Evolutionary conservation across 768 basidiomycete species (phyloP), one percentile per base, ranked within the genome.

Genomic region (Amyloporia xantha): DNA sequence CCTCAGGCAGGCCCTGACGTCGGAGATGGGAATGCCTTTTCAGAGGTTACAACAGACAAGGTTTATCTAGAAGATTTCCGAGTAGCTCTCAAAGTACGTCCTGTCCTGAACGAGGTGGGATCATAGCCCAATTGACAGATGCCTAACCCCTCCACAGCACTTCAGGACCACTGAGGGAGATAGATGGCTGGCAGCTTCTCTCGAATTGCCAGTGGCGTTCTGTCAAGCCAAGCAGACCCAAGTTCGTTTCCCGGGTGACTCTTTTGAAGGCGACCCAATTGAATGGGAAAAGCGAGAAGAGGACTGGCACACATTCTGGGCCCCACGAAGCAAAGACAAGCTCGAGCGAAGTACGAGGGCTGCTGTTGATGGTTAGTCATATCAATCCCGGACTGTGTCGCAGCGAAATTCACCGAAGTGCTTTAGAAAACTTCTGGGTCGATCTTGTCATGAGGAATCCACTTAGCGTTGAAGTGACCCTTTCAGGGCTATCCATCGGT

Each of bases 1-100:
- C 15, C 64, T 57, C 51, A 63, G 59, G n/a, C 48, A 49, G 47
- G 55, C 11, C 48, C 50, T 1, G 47, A 11, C 4, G 40, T 25
- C 15, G 38, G 37, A 13, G n/a, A 36, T n/a, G 44, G 10, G 21
- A 37, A 27, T 48, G 0, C 48, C 41, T 28, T 42, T 38, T 24
- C 19, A 4, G 27, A 65, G 72, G 42, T 58, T 53, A 65, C 66
- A 38, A 73, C 77, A 40, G 86, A 85, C 49, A 84, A 82, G 50
- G 71, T 90, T 5, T 85, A 79, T 50, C 62, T 97, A 28, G 90
- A 95, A 50, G 95, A 99, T 67, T 90, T 98, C 59, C 77, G 79
- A 20, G 79, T 92, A 12, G 91, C 96, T 4, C 86, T 87, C 58
- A 76, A 81, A 61, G 93, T 94, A 21, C 17, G n/a, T n/a, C n/a